A percentile compares a stretch with the other conserved stretches of the same genome.
phyloP scores from a whole-genome alignment of 2,329 filamentous ascomycete species.

The Daldinia sp. region DNA sequence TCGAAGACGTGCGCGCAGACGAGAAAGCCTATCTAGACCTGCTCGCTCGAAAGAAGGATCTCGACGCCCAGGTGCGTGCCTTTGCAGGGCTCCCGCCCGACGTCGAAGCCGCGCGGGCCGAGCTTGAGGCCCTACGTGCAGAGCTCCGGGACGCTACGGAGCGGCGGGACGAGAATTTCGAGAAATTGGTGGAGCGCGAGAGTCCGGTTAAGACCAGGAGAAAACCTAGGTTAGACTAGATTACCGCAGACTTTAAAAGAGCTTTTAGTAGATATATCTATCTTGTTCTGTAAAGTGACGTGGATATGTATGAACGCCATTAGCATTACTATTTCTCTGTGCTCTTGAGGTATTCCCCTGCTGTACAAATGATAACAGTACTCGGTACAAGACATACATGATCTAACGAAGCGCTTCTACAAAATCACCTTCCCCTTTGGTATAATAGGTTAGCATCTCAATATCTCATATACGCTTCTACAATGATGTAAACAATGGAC shows the following conservation, averaged over 20 bases:
- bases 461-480: neutral
- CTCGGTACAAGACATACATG: conserved; percentile 30
- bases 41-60: conserved; percentile 66
- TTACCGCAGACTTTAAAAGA: neutral
- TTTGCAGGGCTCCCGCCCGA: conserved; percentile 82
- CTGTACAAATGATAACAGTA: conserved; percentile 23
- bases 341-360: conserved; percentile 33
- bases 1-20: conserved; percentile 69
- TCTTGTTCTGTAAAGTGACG: neutral
- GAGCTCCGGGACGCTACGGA: conserved; percentile 72
- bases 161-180: conserved; percentile 79
- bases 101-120: conserved; percentile 73
- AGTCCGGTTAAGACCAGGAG: conserved; percentile 63
- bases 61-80: conserved; percentile 72
- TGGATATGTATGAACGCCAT: conserved; percentile 18
- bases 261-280: too few relatives aligned
- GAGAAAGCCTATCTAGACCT: conserved; percentile 71
- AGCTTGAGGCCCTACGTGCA: conserved; percentile 74
- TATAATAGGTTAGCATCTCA: neutral
- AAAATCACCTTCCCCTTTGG: neutral
- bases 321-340: conserved; percentile 34
- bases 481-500: neutral
- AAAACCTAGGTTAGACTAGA: conserved; percentile 32
- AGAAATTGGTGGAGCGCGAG: conserved; percentile 74
- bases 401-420: conserved; percentile 21